Conservation (phyloP, 2,329 filamentous ascomycete genomes). For the Didymella pinodella region DNA sequence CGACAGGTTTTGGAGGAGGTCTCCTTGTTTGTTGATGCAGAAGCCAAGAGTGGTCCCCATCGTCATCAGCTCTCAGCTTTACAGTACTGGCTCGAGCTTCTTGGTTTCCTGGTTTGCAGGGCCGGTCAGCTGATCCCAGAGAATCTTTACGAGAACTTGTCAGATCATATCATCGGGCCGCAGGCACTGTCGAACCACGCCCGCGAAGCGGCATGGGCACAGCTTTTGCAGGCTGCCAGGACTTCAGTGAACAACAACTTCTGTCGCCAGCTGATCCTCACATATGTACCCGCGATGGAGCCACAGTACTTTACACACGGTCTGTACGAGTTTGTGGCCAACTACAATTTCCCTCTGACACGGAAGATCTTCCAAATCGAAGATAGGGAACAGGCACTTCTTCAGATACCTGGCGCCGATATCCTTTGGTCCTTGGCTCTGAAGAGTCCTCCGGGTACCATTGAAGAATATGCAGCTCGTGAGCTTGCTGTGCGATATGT, state of each 20-base stretch:
- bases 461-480: slow-evolving; percentile 73
- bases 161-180: slow-evolving; percentile 75
- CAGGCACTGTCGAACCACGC: slow-evolving; percentile 67
- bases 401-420: slow-evolving; percentile 66
- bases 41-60: slow-evolving; percentile 23
- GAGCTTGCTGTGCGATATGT: slow-evolving; percentile 80
- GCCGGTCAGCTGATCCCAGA: slow-evolving; percentile 68
- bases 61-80: slow-evolving; percentile 33
- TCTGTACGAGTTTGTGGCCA: slow-evolving; percentile 69
- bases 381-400: slow-evolving; percentile 40
- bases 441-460: slow-evolving; percentile 68
- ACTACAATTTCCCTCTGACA: slow-evolving; percentile 42
- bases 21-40: slow-evolving; percentile 44
- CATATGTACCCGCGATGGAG: slow-evolving; percentile 66
- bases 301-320: slow-evolving; percentile 67
- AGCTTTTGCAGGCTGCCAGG: slow-evolving; percentile 37
- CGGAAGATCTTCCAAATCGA: slow-evolving; percentile 26
- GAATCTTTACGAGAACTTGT: slow-evolving; percentile 70
- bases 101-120: slow-evolving; percentile 65
- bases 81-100: slow-evolving; percentile 60
- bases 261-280: slow-evolving; percentile 46
- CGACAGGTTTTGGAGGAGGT: slow-evolving; percentile 51
- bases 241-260: slow-evolving; percentile 37
- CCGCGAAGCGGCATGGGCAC: slow-evolving; percentile 71
- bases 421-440: slow-evolving; percentile 86